Conservation (phyloP, 352 stramenopile species). For the Phytophthora multivora region DNA sequence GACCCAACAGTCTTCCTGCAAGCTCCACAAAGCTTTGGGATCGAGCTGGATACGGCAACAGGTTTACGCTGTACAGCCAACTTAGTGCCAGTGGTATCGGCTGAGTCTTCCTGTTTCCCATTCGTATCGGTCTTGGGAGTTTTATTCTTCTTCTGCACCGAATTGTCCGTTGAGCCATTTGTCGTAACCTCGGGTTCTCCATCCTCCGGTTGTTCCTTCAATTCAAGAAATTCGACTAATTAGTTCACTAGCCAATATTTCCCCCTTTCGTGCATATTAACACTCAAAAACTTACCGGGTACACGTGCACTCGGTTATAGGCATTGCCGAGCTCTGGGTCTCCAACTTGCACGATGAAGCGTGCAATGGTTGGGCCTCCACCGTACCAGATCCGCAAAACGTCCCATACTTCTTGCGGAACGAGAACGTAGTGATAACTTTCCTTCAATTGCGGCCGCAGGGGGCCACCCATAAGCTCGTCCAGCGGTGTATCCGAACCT, state of each 20-base stretch:
- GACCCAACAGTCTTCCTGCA: conserved; percentile 49
- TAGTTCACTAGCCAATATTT: too few relatives aligned
- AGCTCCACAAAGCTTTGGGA: conserved; percentile 72
- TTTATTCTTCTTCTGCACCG: conserved; percentile 21
- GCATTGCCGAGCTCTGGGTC: conserved; percentile 55
- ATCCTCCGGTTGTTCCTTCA: conserved; percentile 47
- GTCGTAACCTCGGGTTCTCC: conserved; percentile 25
- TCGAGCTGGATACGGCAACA: conserved; percentile 26
- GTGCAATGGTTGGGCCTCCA: conserved; percentile 70
- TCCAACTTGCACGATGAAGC: conserved; percentile 74
- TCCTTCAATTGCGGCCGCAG: conserved; percentile 71
- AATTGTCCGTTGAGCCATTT: conserved; percentile 1
- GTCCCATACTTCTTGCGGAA: conserved; percentile 82
- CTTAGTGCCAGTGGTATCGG: conserved; percentile 21
- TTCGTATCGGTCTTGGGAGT: conserved; percentile 5
- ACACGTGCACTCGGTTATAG: conserved; percentile 81
- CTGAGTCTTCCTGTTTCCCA: conserved; percentile 22
- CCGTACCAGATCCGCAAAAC: conserved; percentile 70
- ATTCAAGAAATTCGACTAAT: not conserved
- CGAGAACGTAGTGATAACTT: conserved; percentile 72
- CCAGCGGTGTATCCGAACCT: conserved; percentile 42
- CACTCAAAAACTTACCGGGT: conserved; percentile 47
- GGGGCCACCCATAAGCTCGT: conserved; percentile 74
- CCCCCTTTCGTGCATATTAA: too few relatives aligned
- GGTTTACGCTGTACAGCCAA: conserved; percentile 34